Base-by-base conservation (phyloP, 345 rosid species). In the Corchorus olitorius region DNA sequence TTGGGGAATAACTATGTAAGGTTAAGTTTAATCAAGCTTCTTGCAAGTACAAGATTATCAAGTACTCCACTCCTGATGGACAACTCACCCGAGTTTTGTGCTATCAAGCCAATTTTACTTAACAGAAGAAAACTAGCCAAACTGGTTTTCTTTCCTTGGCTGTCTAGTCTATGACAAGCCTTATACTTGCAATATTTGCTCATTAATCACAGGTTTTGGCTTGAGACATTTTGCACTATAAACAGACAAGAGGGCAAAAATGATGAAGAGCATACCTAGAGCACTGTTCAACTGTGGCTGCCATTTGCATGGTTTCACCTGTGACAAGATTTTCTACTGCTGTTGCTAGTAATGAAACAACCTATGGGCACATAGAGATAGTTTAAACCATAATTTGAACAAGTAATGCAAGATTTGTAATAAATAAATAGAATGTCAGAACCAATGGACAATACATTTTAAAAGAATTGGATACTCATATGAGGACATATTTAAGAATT, bases 231-330 rank as follows among this genome's bases (percentile, higher is more conserved):
- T 41, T 41, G 6, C 35, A 58, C 2, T 58, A 58, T 20, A 27
- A 33, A 55, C 61, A 27, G 37, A 59, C 1, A 16, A 10, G 1
- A 34, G 63, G 16, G 4, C 16, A 45, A 48, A 72, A 62, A 67
- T 35, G 66, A 22, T 4, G 53, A 53, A 65, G 20, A 64, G 63
- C 81, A 49, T 75, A 87, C 91, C 91, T 84, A 73, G 84, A 83
- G 19, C 70, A 85, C 64, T 87, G 84, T 49, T 83, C 83, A 14
- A 83, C 17, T 8, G 91, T 83, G 46, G 82, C 74, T 49, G 88
- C 85, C 88, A 85, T 85, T 76, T 86, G 92, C 90, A 88, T 88
- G 73, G 87, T 85, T 88, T 88, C 91, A 43, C 88, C 93, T 2
- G 87, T 86, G 46, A 87, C 86, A 49, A 89, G 88, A 84, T 86